Conservation (phyloP, 192 early-diverging fungal genomes). For the Coemansia sp. region DNA sequence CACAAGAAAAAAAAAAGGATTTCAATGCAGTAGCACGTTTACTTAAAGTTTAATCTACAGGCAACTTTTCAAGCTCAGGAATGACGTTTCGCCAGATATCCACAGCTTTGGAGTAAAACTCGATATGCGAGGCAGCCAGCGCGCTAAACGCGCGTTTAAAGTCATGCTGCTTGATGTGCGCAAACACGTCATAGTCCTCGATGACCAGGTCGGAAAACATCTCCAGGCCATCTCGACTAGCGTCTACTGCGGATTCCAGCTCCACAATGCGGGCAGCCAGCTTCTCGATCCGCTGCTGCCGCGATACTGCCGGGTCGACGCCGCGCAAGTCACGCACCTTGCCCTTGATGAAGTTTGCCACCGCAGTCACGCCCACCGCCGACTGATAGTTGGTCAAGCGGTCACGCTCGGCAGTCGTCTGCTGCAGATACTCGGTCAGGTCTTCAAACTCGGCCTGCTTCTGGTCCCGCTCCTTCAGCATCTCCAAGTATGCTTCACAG, state of each 20-base stretch:
- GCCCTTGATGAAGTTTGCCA: conserved; percentile 76
- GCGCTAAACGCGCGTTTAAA: conserved; percentile 72
- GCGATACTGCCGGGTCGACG: conserved; percentile 76
- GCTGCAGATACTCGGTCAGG: conserved; percentile 72
- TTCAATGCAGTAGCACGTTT: too few relatives aligned
- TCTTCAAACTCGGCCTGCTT: conserved; percentile 96
- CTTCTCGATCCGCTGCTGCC: conserved; percentile 75
- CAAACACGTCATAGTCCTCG: conserved; percentile 84
- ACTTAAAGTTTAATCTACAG: conserved; percentile 30
- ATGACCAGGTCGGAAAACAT: conserved; percentile 75
- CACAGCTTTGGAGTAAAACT: conserved; percentile 72
- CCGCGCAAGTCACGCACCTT: conserved; percentile 88
- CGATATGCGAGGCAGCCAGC: conserved; percentile 76
- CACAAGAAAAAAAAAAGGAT: too few relatives aligned
- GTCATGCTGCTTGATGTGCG: conserved; percentile 74
- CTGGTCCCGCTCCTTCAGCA: conserved; percentile 81
- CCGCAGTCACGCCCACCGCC: conserved; percentile 59
- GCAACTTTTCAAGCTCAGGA: conserved; percentile 71
- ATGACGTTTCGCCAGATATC: conserved; percentile 83
- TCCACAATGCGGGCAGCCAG: conserved; percentile 69
- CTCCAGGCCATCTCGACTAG: conserved; percentile 65
- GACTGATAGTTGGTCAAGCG: conserved; percentile 60
- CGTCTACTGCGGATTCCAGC: conserved; percentile 79
- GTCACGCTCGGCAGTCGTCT: conserved; percentile 70
- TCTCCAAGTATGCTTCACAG: conserved; percentile 57